Conservation (phyloP, 345 rosid species). For the Hibiscus trionum region DNA sequence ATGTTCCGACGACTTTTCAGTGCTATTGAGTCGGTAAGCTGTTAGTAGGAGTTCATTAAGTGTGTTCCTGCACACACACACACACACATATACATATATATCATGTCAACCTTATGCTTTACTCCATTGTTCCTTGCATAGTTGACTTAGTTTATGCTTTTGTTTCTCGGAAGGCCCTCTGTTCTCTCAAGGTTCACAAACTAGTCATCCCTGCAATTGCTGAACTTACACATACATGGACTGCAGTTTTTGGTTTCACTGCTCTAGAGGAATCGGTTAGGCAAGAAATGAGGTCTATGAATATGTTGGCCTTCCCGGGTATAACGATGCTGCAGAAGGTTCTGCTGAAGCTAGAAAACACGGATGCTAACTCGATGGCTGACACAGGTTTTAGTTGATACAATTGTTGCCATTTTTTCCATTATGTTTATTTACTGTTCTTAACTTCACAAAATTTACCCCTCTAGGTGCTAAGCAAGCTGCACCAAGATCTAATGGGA, state of each 20-base stretch:
- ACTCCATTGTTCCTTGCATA: neutral
- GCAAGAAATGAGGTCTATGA: slow-evolving; percentile 52
- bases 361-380: slow-evolving; percentile 17
- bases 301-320: slow-evolving; percentile 75
- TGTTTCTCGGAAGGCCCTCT: slow-evolving; percentile 40
- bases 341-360: slow-evolving; percentile 32
- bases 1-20: slow-evolving; percentile 78
- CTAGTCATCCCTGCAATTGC: slow-evolving; percentile 76
- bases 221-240: slow-evolving; percentile 74
- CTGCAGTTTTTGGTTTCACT: slow-evolving; percentile 63
- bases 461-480: slow-evolving; percentile 16
- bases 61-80: neutral
- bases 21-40: slow-evolving; percentile 70
- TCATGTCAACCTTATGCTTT: neutral
- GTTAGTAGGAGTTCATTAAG: neutral
- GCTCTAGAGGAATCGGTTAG: slow-evolving; percentile 41
- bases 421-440: neutral
- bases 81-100: neutral
- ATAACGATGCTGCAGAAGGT: slow-evolving; percentile 69
- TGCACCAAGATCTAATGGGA: slow-evolving; percentile 11
- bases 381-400: slow-evolving; percentile 24
- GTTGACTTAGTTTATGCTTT: slow-evolving; percentile 8
- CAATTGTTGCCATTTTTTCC: neutral
- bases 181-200: slow-evolving; percentile 54
- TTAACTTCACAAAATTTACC: neutral